Percentiles rank a stretch among this genome's conserved stretches.
Evolutionary conservation across 352 stramenopile genomes (phyloP).

Genomic region (Phytopythium ostracodes): DNA sequence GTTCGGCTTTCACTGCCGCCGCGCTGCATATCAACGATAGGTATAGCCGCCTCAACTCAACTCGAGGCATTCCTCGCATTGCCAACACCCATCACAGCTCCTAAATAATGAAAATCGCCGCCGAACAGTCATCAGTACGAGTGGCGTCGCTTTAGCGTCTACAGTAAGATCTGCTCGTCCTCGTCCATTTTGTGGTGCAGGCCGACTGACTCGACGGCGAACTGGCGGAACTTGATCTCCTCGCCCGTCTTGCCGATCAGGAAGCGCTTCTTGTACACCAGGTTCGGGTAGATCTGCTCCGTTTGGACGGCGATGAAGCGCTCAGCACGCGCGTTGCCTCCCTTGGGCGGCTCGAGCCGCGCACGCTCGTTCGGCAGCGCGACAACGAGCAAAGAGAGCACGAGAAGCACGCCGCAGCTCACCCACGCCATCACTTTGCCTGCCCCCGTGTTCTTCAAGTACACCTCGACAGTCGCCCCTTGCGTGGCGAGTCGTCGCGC

Average conservation of each 20-base stretch:
- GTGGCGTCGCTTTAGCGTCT: not conserved
- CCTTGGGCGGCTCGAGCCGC: slow-evolving; percentile 38
- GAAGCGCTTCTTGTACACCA: slow-evolving; percentile 80
- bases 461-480: slow-evolving; percentile 28
- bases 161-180: slow-evolving; percentile 64
- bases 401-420: slow-evolving; percentile 30
- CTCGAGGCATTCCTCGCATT: too few species aligned
- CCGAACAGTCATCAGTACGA: not conserved
- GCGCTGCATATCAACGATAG: not conserved
- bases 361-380: slow-evolving; percentile 49
- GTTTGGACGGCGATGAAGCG: slow-evolving; percentile 67
- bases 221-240: slow-evolving; percentile 71
- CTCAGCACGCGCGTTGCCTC: slow-evolving; percentile 51
- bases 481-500: slow-evolving; percentile 21
- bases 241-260: slow-evolving; percentile 65
- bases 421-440: slow-evolving; percentile 49
- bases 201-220: slow-evolving; percentile 51
- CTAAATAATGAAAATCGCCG: not conserved
- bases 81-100: not conserved
- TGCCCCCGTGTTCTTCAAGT: slow-evolving; percentile 56
- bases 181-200: slow-evolving; percentile 69
- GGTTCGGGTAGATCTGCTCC: slow-evolving; percentile 66
- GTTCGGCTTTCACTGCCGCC: not conserved
- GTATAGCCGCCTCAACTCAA: not conserved
- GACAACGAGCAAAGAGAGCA: slow-evolving; percentile 47